Base-by-base conservation (phyloP, 768 basidiomycete genomes). In the Rhizopogon vinicolor region DNA sequence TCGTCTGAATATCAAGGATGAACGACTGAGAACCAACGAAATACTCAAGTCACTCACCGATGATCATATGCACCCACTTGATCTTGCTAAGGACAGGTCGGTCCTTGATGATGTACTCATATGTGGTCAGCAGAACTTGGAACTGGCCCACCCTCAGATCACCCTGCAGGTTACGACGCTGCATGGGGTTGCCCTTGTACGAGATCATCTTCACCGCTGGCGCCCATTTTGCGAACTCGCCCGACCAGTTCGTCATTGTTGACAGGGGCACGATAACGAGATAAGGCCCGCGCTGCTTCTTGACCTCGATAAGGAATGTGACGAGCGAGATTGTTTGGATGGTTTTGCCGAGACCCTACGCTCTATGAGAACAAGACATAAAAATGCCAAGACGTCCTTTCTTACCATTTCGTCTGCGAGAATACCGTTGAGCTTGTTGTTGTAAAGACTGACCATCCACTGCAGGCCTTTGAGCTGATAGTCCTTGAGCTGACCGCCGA, bases 371-470 rank as follows among this genome's bases (percentile, higher is more conserved):
- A 41, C 25, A 55, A 56, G 10, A 56, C 28, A 48, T 51, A 48
- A 33, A 48, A 25, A 48, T 10, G 44, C 29, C 48, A n/a, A 19
- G 41, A 49, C 44, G 31, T 4, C 31, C 56, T 31, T 42, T 66
- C 76, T 53, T 53, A 85, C 89, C 94, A 96, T 95, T 74, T 93
- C 91, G 64, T 98, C 94, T 57, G 94, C 94, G 43, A 97, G 72
- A 61, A 98, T 97, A 56, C 94, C 94, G 63, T 97, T 95, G 57
- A 97, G 79, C 65, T 87, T 85, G 78, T 97, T 98, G 71, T 98
- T 97, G 71, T 94, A 97, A 74, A 97, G 78, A 71, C 89, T 92
- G 63, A 98, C 94, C 94, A 97, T 96, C 93, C 94, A 98, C 72
- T 96, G 94, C 63, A 98, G 71, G 55, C 94, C 94, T 75, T 95